A percentile compares a stretch with the other conserved stretches of the same genome.
Evolutionary conservation across 495 filamentous ascomycete species (phyloP).

Genomic region (Neurospora tetrasperma): DNA sequence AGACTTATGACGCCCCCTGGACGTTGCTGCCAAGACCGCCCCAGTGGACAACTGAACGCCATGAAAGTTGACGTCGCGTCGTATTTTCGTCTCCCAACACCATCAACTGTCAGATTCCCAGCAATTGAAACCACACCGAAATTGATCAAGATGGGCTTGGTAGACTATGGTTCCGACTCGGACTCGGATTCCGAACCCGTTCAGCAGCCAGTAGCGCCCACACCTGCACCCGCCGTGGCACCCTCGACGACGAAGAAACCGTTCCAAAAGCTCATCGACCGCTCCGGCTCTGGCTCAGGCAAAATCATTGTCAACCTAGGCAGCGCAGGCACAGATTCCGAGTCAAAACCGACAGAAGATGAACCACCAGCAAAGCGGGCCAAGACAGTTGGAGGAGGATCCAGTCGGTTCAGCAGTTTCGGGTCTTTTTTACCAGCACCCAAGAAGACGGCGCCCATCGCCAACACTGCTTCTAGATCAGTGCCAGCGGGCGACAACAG

Average conservation of each 20-base stretch:
- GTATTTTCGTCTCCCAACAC: neutral
- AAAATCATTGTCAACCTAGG: constrained; percentile 70
- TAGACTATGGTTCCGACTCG: constrained; percentile 71
- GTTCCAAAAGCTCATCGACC: constrained; percentile 69
- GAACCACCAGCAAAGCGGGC: constrained; percentile 64
- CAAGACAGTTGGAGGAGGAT: constrained; percentile 38
- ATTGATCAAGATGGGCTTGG: constrained; percentile 51
- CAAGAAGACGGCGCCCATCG: constrained; percentile 41
- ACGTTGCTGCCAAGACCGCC: neutral
- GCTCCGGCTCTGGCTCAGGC: constrained; percentile 46
- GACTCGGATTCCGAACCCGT: constrained; percentile 63
- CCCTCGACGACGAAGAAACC: constrained; percentile 34
- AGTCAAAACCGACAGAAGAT: constrained; percentile 23
- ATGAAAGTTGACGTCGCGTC: neutral
- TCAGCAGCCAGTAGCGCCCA: constrained; percentile 18
- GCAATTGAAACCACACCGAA: neutral
- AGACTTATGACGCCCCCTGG: neutral
- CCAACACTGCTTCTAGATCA: constrained; percentile 7
- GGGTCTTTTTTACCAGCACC: constrained; percentile 82
- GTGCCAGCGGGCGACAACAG: constrained; percentile 18
- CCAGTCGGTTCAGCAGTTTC: constrained; percentile 59
- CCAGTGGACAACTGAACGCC: neutral
- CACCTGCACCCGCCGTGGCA: constrained; percentile 17
- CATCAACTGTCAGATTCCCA: neutral
- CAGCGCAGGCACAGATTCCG: constrained; percentile 26